Percentiles rank a stretch among this genome's conserved stretches.
phyloP scores from a whole-genome alignment of 768 basidiomycete species.

The Naganishia randhawae region DNA sequence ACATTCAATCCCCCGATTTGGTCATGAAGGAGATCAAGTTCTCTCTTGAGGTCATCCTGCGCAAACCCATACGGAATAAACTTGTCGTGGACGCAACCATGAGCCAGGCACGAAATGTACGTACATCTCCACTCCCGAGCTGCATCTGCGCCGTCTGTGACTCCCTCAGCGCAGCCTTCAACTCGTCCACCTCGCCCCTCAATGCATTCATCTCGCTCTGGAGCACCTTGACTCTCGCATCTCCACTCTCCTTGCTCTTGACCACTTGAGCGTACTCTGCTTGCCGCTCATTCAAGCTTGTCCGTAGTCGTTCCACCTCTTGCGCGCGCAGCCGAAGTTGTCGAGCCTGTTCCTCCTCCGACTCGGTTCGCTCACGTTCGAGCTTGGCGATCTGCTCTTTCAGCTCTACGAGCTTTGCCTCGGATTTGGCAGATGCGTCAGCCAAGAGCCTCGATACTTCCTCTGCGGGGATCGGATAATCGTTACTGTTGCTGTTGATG shows the following conservation, averaged over 20 bases:
- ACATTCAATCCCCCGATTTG: conserved; percentile 19
- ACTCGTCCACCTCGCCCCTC: conserved; percentile 50
- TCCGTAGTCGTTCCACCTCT: conserved; percentile 71
- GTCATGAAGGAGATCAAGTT: conserved; percentile 21
- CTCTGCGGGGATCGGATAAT: conserved; percentile 22
- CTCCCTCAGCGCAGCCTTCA: conserved; percentile 53
- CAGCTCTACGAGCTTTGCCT: conserved; percentile 69
- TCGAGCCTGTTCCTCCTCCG: conserved; percentile 82
- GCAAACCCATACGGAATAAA: not conserved
- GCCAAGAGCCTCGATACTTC: conserved; percentile 62
- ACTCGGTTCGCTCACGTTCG: conserved; percentile 80
- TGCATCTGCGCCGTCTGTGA: conserved; percentile 51
- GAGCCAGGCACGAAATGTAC: not conserved
- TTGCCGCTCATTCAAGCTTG: conserved; percentile 60
- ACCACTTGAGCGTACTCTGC: conserved; percentile 61
- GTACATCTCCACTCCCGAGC: not conserved
- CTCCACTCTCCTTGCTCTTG: conserved; percentile 55
- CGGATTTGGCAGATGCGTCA: conserved; percentile 71
- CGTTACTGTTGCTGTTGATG: not conserved
- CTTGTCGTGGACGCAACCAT: not conserved
- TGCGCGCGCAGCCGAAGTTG: conserved; percentile 73
- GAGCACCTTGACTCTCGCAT: conserved; percentile 59
- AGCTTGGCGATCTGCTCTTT: conserved; percentile 60
- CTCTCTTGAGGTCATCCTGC: conserved; percentile 51
- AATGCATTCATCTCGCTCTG: conserved; percentile 43